Base-by-base conservation (phyloP, 768 basidiomycete genomes). In the Calocybe cyanea region DNA sequence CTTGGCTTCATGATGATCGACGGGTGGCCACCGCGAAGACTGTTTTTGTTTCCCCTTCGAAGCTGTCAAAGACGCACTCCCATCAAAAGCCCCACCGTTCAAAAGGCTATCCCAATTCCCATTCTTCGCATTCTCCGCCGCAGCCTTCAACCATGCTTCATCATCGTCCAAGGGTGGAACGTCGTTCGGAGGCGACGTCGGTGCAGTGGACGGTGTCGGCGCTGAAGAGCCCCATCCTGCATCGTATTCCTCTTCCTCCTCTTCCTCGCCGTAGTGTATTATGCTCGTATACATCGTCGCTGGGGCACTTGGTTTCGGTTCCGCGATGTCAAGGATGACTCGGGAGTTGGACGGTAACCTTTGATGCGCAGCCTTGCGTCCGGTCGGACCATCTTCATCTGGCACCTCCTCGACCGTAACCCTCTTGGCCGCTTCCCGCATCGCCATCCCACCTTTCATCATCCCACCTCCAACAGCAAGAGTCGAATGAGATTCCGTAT, bases 321-420 rank as follows among this genome's bases (percentile, higher is more conserved):
- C 70, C 13, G 67, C 57, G 41, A 71, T 69, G 19, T 65, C 63
- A 39, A 66, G 58, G 45, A 71, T 56, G 45, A 49, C 48, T 40
- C 63, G 58, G 20, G 65, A 69, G 38, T 71, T 63, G 23, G 61
- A 49, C 1, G 71, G 68, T 20, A 74, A 55, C 25, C 46, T 60
- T n/a, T 63, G 66, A 6, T 54, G 53, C 21, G 53, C 51, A 31
- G 35, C 46, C 38, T 45, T 46, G 42, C 42, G 52, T 25, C 39
- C 50, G 4, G 38, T 58, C 17, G 65, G 63, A 7, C 55, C 63
- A 38, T 74, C 71, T 18, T 76, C 74, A 44, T 76, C 73, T 6
- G 67, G 62, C 11, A 73, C 66, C 24, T 72, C 74, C 53, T 76
- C 74, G 11, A 76, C 60, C 23, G 63, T 71, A n/a, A 67, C 68